Percentiles rank a stretch among this genome's conserved stretches.
Conservation (phyloP, 768 basidiomycete genomes). For the Hygrocybe punicea region DNA sequence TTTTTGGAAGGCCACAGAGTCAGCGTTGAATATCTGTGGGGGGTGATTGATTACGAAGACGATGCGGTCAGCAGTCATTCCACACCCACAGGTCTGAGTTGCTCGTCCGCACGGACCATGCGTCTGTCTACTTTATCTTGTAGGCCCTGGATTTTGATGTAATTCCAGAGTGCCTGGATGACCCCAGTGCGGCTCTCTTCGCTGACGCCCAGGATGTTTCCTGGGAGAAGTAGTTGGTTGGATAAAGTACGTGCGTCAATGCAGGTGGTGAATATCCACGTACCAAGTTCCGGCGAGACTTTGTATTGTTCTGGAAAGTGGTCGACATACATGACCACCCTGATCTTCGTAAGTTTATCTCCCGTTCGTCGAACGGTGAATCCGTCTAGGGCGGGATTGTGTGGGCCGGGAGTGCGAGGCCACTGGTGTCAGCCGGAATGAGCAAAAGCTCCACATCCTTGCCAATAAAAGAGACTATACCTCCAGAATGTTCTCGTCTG, state of each 20-base stretch:
- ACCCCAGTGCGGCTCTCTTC: constrained; percentile 82
- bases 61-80: background rate
- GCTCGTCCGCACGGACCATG: constrained; percentile 65
- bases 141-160: constrained; percentile 78
- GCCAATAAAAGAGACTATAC: constrained; percentile 36
- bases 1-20: constrained; percentile 70
- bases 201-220: constrained; percentile 67
- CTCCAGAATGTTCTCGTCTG: constrained; percentile 88
- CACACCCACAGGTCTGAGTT: constrained; percentile 54
- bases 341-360: constrained; percentile 69
- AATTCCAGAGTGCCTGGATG: constrained; percentile 85
- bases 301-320: constrained; percentile 87
- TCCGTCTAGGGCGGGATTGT: constrained; percentile 71
- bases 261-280: constrained; percentile 11
- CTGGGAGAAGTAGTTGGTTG: constrained; percentile 34
- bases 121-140: constrained; percentile 81
- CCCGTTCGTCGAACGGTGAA: constrained; percentile 83
- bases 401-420: constrained; percentile 53
- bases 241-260: background rate
- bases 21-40: constrained; percentile 66
- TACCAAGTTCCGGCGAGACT: constrained; percentile 72
- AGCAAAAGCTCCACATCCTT: background rate
- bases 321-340: constrained; percentile 82
- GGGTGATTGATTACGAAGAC: background rate
- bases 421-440: constrained; percentile 42